Base-by-base conservation (phyloP, 192 early-diverging fungal genomes). In the Endogone sp. region DNA sequence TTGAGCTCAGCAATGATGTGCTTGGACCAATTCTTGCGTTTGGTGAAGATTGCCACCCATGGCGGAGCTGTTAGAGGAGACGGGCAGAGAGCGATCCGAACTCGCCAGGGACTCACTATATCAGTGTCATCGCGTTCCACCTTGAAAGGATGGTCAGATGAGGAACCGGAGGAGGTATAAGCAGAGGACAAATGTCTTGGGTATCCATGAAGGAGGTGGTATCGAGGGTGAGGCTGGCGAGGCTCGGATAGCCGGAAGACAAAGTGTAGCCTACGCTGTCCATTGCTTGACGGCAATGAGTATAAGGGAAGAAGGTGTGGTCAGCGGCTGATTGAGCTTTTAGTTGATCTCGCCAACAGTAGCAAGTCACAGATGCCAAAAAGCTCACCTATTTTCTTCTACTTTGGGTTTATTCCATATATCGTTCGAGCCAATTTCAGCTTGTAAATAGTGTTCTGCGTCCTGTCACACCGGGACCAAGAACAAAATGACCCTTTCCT, bases 1-100 rank as follows among this genome's bases (percentile, higher is more conserved):
- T 71, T 80, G 2, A 82, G 28, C 29, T 82, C 81, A 27, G 70
- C 74, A 23, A 82, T 63, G 23, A 82, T 82, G 3, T 75, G 79
- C 37, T 82, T 71, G 11, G 66, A 67, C 81, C 81, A 82, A 55
- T 82, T 82, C 66, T 82, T 79, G 27, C 81, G 64, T 26, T 81
- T 75, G 16, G 75, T 74, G 66, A 82, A 82, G 37, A 23, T 49
- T 72, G 13, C 55, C 72, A 3, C 23, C 57, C 20, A 65, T 32
- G 31, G 29, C 22, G 4, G 61, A 29, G 4, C 56, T 49, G 37
- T 16, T 49, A 16, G 37, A 49, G 4, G 37, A 44, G 9, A 49
- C 16, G n/a, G n/a, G n/a, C 37, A 49, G 37, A 6, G 37, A 49
- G 9, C 37, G 37, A 16, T 49, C 16, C 37, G 37, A 49, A 16